Evolutionary conservation across 495 filamentous ascomycete species (phyloP), one percentile per base, ranked within the genome.

Genomic region (Tirmania nivea): DNA sequence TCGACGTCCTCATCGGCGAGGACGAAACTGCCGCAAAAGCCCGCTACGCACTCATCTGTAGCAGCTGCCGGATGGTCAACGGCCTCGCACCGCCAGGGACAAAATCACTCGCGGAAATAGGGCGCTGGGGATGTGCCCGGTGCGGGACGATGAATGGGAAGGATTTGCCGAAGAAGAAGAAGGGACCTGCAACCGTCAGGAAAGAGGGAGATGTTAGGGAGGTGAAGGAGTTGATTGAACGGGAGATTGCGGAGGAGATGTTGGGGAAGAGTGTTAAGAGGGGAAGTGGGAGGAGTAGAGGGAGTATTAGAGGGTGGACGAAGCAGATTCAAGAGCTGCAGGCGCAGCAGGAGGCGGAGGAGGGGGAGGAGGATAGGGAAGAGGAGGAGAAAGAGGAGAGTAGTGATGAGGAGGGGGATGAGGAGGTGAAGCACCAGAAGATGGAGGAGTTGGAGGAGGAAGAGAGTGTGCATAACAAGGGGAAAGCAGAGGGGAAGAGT

Each of bases 21-120:
- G 90, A 99, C 59, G 90, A 99, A 68, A 89, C 83, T 39, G 79
- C 83, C 25, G 77, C 92, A 0, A 89, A 84, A 67, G 94, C 95
- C 68, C 77, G 90, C 6, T 77, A 93, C 51, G 90, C 80, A 25
- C 67, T 99, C 60, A 90, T 99, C 51, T 99, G 90, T 69, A 57
- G 64, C 19, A 69, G 74, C 19, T 99, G 90, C 63, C 73, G 85
- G 25, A 75, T 95, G 10, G 89, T 99, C 35, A 99, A 99, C 63
- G 90, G 90, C 3, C 89, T 94, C 62, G 90, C 92, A 2, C 89
- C 90, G 10, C 90, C 90, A 0, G 90, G 92, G 2, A 77, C 81
- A 3, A 81, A 78, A 61, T 77, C 71, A 0, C 68, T 87, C 14
- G 76, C 83, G 14, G 89, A 94, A 47, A 65, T 99, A 0, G 90